Evolutionary conservation across 2,329 filamentous ascomycete species (phyloP), one percentile per base, ranked within the genome.

Genomic region (Madurella fahalii): DNA sequence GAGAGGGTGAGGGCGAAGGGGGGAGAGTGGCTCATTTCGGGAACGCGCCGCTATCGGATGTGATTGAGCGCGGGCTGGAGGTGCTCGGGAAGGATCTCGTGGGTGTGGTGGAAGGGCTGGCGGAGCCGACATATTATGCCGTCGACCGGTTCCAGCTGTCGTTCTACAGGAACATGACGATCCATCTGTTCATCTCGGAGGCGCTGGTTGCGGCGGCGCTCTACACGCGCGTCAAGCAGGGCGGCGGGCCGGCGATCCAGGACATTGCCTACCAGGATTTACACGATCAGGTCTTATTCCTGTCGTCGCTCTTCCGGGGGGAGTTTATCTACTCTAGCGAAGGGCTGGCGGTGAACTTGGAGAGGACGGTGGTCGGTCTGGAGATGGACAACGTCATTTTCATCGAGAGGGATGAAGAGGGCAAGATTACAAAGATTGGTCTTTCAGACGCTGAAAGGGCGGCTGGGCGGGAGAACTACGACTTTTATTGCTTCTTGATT

Each of bases 111-210:
- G 81, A 86, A 39, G 90, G 86, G 0, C 74, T 99, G 5, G 87
- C 89, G 0, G 94, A 99, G 68, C 89, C 90, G 16, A 97, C 94
- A 0, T 97, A 90, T 71, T 96, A 90, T 65, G 94, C 94, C 4
- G 91, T 96, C 40, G 94, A 99, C 69, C 83, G 91, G 50, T 99
- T 99, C 75, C 94, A 99, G 68, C 81, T 99, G 9, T 96, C 91
- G 0, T 99, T 99, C 71, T 99, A 99, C 73, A 86, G 94, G 50
- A 99, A 99, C 71, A 97, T 97, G 94, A 96, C 93, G 0, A 99
- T 99, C 58, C 94, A 99, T 68, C 81, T 99, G 5, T 99, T 99
- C 70, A 94, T 99, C 54, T 87, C 90, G 2, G 92, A 97, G 68
- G 89, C 93, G 0, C 77, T 99, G 4, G 90, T 97, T 18, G 94